A percentile compares a stretch with the other conserved stretches of the same genome.
These are phyloP conservation scores for Colletotrichum tanaceti DNA, from an alignment of 2,329 filamentous ascomycete genomes.

Conservation along the genomic window DNA sequence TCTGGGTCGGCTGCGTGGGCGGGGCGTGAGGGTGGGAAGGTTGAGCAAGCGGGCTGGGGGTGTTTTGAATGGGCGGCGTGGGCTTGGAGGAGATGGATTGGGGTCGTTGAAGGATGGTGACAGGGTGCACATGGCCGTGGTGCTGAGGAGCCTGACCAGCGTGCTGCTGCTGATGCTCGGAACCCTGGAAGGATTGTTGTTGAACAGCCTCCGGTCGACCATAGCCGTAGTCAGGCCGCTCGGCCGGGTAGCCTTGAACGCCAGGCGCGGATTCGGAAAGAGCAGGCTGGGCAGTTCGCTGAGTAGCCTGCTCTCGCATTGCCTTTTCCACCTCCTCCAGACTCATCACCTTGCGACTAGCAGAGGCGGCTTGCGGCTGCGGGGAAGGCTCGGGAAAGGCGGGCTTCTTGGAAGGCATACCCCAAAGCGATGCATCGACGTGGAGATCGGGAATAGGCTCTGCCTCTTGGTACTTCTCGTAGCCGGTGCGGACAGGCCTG, in stretches of 20 bases:
- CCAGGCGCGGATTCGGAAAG: slow-evolving; percentile 49
- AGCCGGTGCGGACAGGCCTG: slow-evolving; percentile 78
- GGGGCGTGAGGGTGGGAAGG: slow-evolving; percentile 51
- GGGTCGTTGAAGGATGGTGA: slow-evolving; percentile 68
- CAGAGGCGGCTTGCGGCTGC: slow-evolving; percentile 47
- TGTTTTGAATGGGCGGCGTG: slow-evolving; percentile 49
- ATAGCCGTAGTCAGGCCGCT: slow-evolving; percentile 38
- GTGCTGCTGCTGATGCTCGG: slow-evolving; percentile 47
- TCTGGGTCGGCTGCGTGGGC: slow-evolving; percentile 74
- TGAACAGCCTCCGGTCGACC: slow-evolving; percentile 38
- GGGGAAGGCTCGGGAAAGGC: slow-evolving; percentile 49
- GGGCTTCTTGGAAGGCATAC: slow-evolving; percentile 71
- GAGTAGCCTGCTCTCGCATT: slow-evolving; percentile 78
- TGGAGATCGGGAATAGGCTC: slow-evolving; percentile 90
- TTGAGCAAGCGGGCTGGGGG: slow-evolving; percentile 49
- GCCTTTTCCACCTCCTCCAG: slow-evolving; percentile 96
- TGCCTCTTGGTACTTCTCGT: slow-evolving; percentile 86
- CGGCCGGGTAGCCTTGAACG: slow-evolving; percentile 43
- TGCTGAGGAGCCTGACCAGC: slow-evolving; percentile 46
- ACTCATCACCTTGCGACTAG: slow-evolving; percentile 85
- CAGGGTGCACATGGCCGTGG: slow-evolving; percentile 59
- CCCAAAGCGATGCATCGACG: slow-evolving; percentile 94
- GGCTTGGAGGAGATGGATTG: slow-evolving; percentile 57
- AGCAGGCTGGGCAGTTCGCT: slow-evolving; percentile 51
- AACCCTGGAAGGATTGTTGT: slow-evolving; percentile 36